Conservation (phyloP, 2,329 filamentous ascomycete genomes). For the Rhinocladiella mackenziei region DNA sequence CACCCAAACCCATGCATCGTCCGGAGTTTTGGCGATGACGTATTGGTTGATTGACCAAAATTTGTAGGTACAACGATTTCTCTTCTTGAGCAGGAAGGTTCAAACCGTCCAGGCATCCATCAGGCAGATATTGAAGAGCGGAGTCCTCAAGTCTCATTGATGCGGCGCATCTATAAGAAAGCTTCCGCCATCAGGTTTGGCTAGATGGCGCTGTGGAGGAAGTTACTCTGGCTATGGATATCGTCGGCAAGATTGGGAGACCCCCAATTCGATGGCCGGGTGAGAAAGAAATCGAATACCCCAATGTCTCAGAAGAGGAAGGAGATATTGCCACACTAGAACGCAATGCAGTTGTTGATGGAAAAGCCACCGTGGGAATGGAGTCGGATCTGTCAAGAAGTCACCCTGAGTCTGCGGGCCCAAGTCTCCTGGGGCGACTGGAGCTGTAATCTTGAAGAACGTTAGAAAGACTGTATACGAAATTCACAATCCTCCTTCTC, state of each 20-base stretch:
- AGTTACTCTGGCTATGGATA: constrained; percentile 12
- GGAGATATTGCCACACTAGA: constrained; percentile 6
- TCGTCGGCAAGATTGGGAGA: constrained; percentile 12
- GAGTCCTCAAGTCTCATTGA: constrained; percentile 17
- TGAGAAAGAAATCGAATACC: constrained; percentile 11
- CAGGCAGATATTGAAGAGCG: constrained; percentile 22
- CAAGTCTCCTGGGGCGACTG: constrained; percentile 9
- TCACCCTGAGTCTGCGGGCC: not conserved
- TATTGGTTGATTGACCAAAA: constrained; percentile 12
- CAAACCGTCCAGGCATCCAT: too few relatives aligned
- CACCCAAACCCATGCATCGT: not conserved
- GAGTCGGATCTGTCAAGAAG: constrained; percentile 11
- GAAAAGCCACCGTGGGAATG: constrained; percentile 7
- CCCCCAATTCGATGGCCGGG: constrained; percentile 8
- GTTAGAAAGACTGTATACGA: too few relatives aligned
- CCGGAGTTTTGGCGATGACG: not conserved
- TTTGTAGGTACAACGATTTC: too few relatives aligned
- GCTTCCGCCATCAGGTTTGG: constrained; percentile 24
- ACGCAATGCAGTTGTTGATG: constrained; percentile 1
- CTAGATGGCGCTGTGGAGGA: constrained; percentile 19
- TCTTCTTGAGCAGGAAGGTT: too few relatives aligned
- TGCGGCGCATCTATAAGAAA: constrained; percentile 21
- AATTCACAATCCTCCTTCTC: too few relatives aligned
- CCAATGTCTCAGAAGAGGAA: constrained; percentile 4
- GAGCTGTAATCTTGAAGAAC: not conserved